Evolutionary conservation across 495 filamentous ascomycete genomes (phyloP).

Genomic region (Filosporella fistucella): DNA sequence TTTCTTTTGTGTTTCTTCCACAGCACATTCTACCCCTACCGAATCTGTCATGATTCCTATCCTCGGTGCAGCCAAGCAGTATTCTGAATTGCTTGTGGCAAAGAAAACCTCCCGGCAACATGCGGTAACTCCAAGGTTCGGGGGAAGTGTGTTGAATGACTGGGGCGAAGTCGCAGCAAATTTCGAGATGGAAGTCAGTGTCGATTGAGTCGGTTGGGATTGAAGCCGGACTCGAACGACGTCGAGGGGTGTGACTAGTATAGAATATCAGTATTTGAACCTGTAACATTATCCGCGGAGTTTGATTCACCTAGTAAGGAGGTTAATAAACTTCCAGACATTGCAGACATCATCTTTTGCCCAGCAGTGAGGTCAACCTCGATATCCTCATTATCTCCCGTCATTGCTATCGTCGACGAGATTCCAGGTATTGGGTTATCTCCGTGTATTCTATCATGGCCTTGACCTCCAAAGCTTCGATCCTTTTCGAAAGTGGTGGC

Average conservation of each 20-base stretch:
- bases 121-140: conserved; percentile 83
- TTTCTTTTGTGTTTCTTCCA: conserved; percentile 76
- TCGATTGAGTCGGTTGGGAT: conserved; percentile 54
- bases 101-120: conserved; percentile 98
- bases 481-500: conserved; percentile 20
- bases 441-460: conserved; percentile 34
- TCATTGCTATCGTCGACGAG: conserved; percentile 20
- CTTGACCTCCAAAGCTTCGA: conserved; percentile 26
- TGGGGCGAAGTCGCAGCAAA: conserved; percentile 25
- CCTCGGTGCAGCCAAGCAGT: conserved; percentile 63
- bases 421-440: conserved; percentile 15
- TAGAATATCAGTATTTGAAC: conserved; percentile 17
- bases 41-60: conserved; percentile 26
- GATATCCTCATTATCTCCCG: conserved; percentile 25
- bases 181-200: conserved; percentile 17
- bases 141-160: conserved; percentile 26
- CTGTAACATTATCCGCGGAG: not conserved
- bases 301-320: conserved; percentile 75
- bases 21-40: conserved; percentile 63
- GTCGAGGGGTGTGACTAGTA: conserved; percentile 86
- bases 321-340: conserved; percentile 83
- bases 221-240: conserved; percentile 94
- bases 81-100: conserved; percentile 77
- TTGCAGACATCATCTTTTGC: conserved; percentile 94
- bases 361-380: conserved; percentile 61